Base-by-base conservation (phyloP, 2,329 filamentous ascomycete genomes). In the Paraphoma sp. region DNA sequence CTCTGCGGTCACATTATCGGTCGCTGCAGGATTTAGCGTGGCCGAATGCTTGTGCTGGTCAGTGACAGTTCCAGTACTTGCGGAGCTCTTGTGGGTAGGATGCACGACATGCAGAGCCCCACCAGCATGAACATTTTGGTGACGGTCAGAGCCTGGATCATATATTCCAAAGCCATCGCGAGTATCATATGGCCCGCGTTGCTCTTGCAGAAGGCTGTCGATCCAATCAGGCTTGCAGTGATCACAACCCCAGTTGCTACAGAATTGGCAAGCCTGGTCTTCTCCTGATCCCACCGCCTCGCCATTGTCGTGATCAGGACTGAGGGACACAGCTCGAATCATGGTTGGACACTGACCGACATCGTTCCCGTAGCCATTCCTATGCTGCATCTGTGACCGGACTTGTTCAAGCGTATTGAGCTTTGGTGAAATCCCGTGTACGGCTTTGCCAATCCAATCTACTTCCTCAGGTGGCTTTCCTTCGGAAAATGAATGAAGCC, bases 371-470 rank as follows among this genome's bases (percentile, higher is more conserved):
- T 36, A 6, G 14, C 3, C 6, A 18, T 48, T 38, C n/a, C 40
- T 44, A n/a, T 47, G 29, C 14, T 28, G 51, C 7, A 53, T 40
- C 36, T 41, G 36, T 29, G 4, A 3, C 10, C 40, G 44, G 8
- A 48, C 44, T n/a, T 53, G 30, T 9, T 45, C 42, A 10, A 54
- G 42, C 9, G 46, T 50, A 6, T 18, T 50, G 47, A 54, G 47
- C 47, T 54, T 42, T 12, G 29, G 42, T 28, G 30, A 30, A 12
- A 7, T 17, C 5, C 40, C n/a, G 31, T 36, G n/a, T 38, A 36
- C 29, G 10, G 12, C 18, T 6, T 14, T 42, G 11, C 12, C 31
- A 40, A 16, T 17, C 4, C 7, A 29, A 18, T 23, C 28, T 46
- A 5, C 12, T 46, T 31, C 2, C n/a, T 36, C 40, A 9, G 11